phyloP scores from a whole-genome alignment of 306 rosid genomes.

The Datisca glomerata region DNA sequence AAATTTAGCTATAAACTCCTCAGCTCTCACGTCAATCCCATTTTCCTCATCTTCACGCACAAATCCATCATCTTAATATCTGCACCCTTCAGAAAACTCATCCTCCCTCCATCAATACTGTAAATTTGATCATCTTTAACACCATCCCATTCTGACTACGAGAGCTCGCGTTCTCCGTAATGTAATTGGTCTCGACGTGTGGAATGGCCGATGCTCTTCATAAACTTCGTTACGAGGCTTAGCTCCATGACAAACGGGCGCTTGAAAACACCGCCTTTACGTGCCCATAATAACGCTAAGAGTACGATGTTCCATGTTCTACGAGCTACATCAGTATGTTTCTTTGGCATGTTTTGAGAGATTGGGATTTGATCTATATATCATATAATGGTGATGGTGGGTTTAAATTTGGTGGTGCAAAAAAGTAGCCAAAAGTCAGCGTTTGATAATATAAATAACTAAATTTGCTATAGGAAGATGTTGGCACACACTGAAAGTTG shows the following conservation, averaged over 20 bases:
- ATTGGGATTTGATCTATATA: constrained; percentile 7
- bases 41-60: constrained; percentile 10
- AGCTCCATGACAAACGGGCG: constrained; percentile 43
- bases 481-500: too few relatives aligned
- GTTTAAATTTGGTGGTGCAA: not conserved
- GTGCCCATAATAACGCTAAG: constrained; percentile 62
- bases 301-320: constrained; percentile 63
- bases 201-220: constrained; percentile 29
- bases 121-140: not conserved
- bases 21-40: constrained; percentile 57
- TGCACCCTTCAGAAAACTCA: not conserved
- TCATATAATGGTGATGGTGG: not conserved
- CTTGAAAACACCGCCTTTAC: constrained; percentile 61
- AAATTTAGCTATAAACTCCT: constrained; percentile 78
- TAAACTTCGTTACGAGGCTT: constrained; percentile 42
- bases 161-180: constrained; percentile 64
- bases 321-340: constrained; percentile 19
- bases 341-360: constrained; percentile 41
- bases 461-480: too few relatives aligned
- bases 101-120: constrained; percentile 17
- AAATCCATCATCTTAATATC: not conserved
- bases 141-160: constrained; percentile 24
- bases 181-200: constrained; percentile 14
- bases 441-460: too few relatives aligned
- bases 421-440: too few relatives aligned